Conservation (phyloP, 768 basidiomycete genomes). For the Suillus weaverae region DNA sequence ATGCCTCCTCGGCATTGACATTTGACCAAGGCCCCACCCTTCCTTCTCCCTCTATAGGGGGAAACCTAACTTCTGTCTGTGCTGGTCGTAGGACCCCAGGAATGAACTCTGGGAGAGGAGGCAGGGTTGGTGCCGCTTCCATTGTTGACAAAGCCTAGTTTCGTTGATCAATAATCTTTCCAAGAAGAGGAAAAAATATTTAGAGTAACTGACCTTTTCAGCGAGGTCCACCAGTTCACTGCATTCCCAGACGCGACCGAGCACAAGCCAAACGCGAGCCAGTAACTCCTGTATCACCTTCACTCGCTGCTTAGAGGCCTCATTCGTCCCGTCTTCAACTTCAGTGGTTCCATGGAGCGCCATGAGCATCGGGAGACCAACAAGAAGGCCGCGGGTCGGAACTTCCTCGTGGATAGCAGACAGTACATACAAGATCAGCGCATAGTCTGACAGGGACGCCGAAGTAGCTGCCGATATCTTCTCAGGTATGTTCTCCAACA, state of each 20-base stretch:
- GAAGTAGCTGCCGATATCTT: conserved; percentile 43
- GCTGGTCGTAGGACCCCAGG: conserved; percentile 46
- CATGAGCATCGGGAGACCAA: conserved; percentile 85
- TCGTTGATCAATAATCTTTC: conserved; percentile 11
- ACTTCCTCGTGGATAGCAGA: conserved; percentile 65
- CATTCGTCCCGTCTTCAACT: conserved; percentile 41
- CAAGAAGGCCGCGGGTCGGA: conserved; percentile 73
- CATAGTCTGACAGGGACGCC: conserved; percentile 74
- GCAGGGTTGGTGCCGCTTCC: conserved; percentile 39
- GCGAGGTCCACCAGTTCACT: conserved; percentile 51
- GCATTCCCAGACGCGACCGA: conserved; percentile 74
- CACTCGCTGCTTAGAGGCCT: conserved; percentile 42
- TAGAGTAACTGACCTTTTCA: conserved; percentile 47
- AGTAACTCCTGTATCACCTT: conserved; percentile 63
- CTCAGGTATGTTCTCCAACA: conserved; percentile 50
- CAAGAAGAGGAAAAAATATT: conserved; percentile 6
- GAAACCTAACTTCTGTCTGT: conserved; percentile 45
- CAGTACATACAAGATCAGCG: conserved; percentile 67
- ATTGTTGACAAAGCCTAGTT: conserved; percentile 47
- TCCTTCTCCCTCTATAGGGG: conserved; percentile 26
- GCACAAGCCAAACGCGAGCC: conserved; percentile 60
- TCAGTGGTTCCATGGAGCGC: conserved; percentile 60
- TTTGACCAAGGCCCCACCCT: conserved; percentile 32
- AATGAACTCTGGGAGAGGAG: conserved; percentile 33
- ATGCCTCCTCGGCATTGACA: conserved; percentile 53